phyloP scores from a whole-genome alignment of 345 rosid species.

The Rhizophora mangle region DNA sequence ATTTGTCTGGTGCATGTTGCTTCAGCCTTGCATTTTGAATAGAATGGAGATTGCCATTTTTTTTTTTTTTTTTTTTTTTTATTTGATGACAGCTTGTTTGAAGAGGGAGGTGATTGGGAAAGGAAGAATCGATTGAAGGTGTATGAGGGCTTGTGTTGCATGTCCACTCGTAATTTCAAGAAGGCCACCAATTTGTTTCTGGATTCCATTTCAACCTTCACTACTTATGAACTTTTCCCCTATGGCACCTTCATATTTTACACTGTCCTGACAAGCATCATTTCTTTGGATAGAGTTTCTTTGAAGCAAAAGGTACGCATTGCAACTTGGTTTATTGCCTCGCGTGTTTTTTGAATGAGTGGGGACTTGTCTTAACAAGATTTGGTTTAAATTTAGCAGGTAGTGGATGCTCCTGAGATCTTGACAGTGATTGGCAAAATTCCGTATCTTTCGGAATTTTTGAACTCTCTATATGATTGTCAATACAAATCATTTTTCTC shows the following conservation, averaged over 20 bases:
- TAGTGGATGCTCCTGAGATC: conserved; percentile 99
- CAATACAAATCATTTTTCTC: conserved; percentile 88
- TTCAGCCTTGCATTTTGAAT: conserved; percentile 9
- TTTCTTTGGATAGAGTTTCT: conserved; percentile 92
- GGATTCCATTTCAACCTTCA: conserved; percentile 97
- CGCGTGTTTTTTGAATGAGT: neutral
- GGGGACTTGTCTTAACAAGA: neutral
- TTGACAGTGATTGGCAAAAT: conserved; percentile 95
- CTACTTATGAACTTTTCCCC: conserved; percentile 92
- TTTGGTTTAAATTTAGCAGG: conserved; percentile 45
- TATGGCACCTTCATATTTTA: conserved; percentile 94
- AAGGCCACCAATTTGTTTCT: conserved; percentile 86
- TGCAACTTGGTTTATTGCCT: neutral
- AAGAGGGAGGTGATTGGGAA: conserved; percentile 99
- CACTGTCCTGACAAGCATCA: conserved; percentile 91
- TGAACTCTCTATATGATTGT: conserved; percentile 90
- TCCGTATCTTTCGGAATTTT: conserved; percentile 79
- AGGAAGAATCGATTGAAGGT: conserved; percentile 97
- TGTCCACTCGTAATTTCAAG: conserved; percentile 86
- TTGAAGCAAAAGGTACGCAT: conserved; percentile 84
- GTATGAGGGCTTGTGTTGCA: conserved; percentile 89
- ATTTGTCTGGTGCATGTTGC: conserved; percentile 3
- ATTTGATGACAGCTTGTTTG: conserved; percentile 69
- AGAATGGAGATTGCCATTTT: neutral
- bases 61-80: conserved; percentile 5